Conservation (phyloP, 1,139 yeast species). For the Entelexis sorbosivorans region DNA sequence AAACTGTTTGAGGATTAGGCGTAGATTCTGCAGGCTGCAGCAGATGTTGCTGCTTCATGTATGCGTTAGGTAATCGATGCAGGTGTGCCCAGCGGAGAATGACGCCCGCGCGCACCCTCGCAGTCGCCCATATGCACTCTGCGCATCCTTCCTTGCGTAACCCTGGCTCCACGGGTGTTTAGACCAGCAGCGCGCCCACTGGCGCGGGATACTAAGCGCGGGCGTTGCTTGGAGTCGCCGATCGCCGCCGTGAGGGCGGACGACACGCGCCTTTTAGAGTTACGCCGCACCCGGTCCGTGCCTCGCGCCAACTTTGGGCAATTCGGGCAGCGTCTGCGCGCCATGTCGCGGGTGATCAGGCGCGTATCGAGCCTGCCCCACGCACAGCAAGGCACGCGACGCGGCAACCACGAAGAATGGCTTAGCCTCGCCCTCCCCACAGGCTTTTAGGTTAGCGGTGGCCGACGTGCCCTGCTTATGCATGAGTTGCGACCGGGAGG, state of each 20-base stretch:
- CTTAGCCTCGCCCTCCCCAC: not conserved
- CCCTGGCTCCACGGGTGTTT: not conserved
- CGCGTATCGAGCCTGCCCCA: too few relatives aligned
- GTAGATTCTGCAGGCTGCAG: slow-evolving; percentile 4
- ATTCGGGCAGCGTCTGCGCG: too few relatives aligned
- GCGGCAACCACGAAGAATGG: not conserved
- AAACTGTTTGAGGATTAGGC: not conserved
- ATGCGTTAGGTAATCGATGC: not conserved
- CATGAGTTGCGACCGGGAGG: not conserved
- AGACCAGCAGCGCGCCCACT: not conserved
- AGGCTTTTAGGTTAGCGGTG: not conserved
- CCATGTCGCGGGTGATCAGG: too few relatives aligned
- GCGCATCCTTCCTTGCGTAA: not conserved
- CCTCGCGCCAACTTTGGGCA: too few relatives aligned
- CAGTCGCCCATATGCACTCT: not conserved
- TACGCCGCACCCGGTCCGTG: too few relatives aligned
- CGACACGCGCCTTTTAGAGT: too few relatives aligned
- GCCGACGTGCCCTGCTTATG: not conserved
- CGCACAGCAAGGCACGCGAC: not conserved
- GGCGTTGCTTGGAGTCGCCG: not conserved
- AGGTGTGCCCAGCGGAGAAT: not conserved
- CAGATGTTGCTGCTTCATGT: slow-evolving; percentile 1
- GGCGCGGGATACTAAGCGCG: not conserved
- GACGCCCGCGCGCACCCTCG: too few relatives aligned
- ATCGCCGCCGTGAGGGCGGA: too few relatives aligned